These are phyloP conservation scores for Solanum clarkiae DNA, from an alignment of 257 asterid genomes.

Conservation along the genomic window DNA sequence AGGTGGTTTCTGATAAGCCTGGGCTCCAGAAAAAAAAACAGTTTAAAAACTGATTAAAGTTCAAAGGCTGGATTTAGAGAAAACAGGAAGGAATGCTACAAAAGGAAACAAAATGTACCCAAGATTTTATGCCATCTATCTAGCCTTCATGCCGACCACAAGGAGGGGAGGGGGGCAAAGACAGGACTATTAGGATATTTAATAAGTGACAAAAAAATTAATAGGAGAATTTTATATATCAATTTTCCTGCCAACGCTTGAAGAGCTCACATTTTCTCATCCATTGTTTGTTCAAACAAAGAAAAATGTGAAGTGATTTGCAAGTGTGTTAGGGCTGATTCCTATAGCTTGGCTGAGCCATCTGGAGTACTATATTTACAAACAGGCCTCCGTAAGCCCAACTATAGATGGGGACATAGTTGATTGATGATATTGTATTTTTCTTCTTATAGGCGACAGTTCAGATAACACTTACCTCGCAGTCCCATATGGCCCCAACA, in stretches of 20 bases:
- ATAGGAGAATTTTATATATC: not conserved
- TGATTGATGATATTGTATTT: not conserved
- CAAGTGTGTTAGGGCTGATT: not conserved
- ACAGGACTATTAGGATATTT: not conserved
- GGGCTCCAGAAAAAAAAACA: not conserved
- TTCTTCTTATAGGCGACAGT: not conserved
- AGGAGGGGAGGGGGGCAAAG: not conserved
- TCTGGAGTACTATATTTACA: not conserved
- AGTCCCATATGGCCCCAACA: slow-evolving; percentile 52
- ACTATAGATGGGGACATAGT: not conserved
- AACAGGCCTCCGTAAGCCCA: not conserved
- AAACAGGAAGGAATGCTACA: not conserved
- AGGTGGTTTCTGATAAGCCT: not conserved
- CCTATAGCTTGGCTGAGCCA: not conserved
- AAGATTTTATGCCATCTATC: not conserved
- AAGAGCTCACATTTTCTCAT: not conserved
- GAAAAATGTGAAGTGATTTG: not conserved
- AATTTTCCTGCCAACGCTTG: not conserved
- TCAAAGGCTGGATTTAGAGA: not conserved
- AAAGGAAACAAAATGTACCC: not conserved
- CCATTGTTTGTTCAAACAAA: not conserved
- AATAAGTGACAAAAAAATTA: not conserved
- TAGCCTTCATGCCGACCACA: not conserved
- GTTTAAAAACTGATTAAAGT: not conserved
- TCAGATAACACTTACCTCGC: slow-evolving; percentile 38